Evolutionary conservation across 148 eudicot genomes (phyloP).

Genomic region (Fagopyrum esculentum): DNA sequence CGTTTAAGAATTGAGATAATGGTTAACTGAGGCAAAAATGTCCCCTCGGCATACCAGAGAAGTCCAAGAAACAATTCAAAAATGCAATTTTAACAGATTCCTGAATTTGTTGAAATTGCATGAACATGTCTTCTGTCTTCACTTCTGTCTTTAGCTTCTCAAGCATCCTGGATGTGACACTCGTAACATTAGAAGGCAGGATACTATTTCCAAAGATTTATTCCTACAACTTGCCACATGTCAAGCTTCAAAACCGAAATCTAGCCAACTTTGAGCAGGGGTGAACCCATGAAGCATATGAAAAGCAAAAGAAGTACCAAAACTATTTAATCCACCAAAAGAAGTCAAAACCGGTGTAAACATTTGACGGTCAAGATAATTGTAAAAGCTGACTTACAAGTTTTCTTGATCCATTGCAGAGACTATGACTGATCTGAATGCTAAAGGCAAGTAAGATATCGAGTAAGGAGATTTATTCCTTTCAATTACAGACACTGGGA

Average conservation of each 20-base stretch:
- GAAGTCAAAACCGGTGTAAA: neutral
- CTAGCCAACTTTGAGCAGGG: neutral
- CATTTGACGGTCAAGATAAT: neutral
- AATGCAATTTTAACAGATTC: conserved; percentile 89
- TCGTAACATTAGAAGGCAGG: conserved; percentile 10
- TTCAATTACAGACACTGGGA: conserved; percentile 82
- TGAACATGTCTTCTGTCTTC: conserved; percentile 71
- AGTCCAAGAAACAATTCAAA: conserved; percentile 84
- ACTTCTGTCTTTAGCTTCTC: conserved; percentile 60
- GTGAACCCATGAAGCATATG: neutral
- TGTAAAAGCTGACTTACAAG: conserved; percentile 24
- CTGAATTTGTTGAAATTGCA: conserved; percentile 85
- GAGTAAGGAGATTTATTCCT: conserved; percentile 90
- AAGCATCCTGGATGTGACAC: conserved; percentile 64
- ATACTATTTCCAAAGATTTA: neutral
- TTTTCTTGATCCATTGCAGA: conserved; percentile 86
- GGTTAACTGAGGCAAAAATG: neutral
- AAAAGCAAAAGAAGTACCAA: neutral
- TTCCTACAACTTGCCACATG: neutral
- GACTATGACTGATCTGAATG: conserved; percentile 62
- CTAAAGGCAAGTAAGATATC: conserved; percentile 77
- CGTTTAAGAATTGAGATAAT: neutral
- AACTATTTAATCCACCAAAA: neutral
- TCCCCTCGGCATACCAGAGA: conserved; percentile 54
- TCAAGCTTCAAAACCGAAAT: neutral